Evolutionary conservation across 345 rosid genomes (phyloP), one percentile per base, ranked within the genome.

Genomic region (Excoecaria agallocha): DNA sequence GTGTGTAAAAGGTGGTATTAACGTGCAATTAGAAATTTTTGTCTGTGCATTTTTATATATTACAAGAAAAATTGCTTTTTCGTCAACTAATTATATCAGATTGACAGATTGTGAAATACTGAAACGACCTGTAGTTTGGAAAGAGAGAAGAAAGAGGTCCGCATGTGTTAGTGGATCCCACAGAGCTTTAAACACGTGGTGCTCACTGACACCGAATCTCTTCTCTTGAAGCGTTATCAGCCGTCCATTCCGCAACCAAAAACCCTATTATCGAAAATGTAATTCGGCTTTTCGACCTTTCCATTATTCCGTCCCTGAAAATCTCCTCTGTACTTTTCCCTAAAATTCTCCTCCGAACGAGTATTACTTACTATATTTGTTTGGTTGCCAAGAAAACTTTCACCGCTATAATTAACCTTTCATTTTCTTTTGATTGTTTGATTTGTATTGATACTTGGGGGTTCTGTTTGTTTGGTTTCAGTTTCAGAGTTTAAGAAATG

Each of bases 401-500:
- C 25, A 17, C 17, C 10, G 3, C 12, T 19, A 30, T n/a, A 13
- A 35, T 16, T 10, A 37, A 56, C 16, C 50, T 58, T 41, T 9
- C 12, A 56, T 30, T n/a, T 61, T 30, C 15, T 61, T 43, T 41
- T 41, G 3, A 37, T 66, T 13, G 20, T 24, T 24, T n/a, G n/a
- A 41, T 70, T 6, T 12, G 0, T 56, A 1, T 0, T 57, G 8
- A 2, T 55, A 11, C 0, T 45, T 4, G 3, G 30, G 30, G 30
- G 30, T 30, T 30, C 30, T 30, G 30, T 37, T 35, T 19, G 3
- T 30, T 24, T 17, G 7, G 22, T 39, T 30, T 24, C 19, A 12
- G 22, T 39, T 30, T 10, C 24, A 60, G 30, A 50, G 65, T 70
- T 50, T 46, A 15, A 30, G 45, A 2, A 65, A 90, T 90, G 92